Percentiles rank a stretch among this genome's conserved stretches.
Conservation (phyloP, 257 asterid species). For the Nicotiana tomentosiformis region DNA sequence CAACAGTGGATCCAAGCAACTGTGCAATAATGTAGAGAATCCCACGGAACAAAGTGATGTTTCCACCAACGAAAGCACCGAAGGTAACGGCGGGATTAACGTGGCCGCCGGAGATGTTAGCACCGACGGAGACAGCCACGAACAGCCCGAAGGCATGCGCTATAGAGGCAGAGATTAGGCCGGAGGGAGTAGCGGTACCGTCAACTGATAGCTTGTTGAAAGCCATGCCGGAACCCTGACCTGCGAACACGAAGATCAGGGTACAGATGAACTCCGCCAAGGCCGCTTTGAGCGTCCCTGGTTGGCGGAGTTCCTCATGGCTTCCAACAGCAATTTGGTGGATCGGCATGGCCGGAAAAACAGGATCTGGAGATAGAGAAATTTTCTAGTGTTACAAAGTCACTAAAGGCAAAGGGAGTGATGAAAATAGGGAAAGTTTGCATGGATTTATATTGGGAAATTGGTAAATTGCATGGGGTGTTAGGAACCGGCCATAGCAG, state of each 20-base stretch:
- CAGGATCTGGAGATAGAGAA: background rate
- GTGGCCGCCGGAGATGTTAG: slow-evolving; percentile 69
- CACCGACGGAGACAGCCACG: slow-evolving; percentile 45
- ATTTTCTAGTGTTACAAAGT: background rate
- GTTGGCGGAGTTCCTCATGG: slow-evolving; percentile 38
- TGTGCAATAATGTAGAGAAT: slow-evolving; percentile 52
- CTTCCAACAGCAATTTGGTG: slow-evolving; percentile 38
- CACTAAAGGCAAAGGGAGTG: background rate
- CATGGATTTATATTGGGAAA: slow-evolving; percentile 4
- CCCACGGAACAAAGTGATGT: slow-evolving; percentile 47
- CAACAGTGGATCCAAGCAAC: slow-evolving; percentile 46
- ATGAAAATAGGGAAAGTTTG: background rate
- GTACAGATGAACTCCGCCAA: slow-evolving; percentile 60
- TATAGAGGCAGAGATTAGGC: slow-evolving; percentile 40
- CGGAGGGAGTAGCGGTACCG: slow-evolving; percentile 28
- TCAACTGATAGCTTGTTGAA: slow-evolving; percentile 29
- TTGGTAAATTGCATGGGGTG: background rate
- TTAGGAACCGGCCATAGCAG: background rate
- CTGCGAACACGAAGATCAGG: slow-evolving; percentile 51
- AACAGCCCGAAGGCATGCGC: slow-evolving; percentile 53
- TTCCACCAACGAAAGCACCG: slow-evolving; percentile 52
- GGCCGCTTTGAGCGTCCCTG: slow-evolving; percentile 48
- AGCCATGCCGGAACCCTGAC: slow-evolving; percentile 61
- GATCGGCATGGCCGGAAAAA: slow-evolving; percentile 39
- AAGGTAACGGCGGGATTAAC: slow-evolving; percentile 68